Evolutionary conservation across 2,329 filamentous ascomycete species (phyloP), one percentile per base, ranked within the genome.

Genomic region (Colletotrichum lini): DNA sequence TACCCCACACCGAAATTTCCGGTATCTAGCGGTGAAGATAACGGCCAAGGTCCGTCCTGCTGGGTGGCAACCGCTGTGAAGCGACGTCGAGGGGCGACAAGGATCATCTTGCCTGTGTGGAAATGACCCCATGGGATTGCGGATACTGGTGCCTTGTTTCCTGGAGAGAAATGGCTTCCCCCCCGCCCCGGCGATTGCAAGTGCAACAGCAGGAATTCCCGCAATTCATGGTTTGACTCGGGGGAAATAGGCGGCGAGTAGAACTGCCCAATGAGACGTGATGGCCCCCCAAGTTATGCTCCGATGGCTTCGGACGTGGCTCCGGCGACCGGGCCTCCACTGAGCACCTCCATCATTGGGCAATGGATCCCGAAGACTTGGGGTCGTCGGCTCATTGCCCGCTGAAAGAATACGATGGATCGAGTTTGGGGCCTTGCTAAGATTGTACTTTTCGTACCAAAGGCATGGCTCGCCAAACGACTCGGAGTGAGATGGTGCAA

Each of bases 1-100:
- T 58, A 54, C 65, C 65, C 65, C 65, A 69, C 65, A 71, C 65
- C 58, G 65, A 68, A 68, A 68, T 59, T 59, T 69, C 69, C 69
- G 65, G 52, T 71, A 71, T 69, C 52, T 69, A 50, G 58, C 65
- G 65, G 65, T 54, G 30, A 59, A 69, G 69, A 71, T 64, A 71
- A 58, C 38, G 21, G 56, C 26, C 52, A 63, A 57, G 64, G 45
- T 30, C 38, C 64, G 45, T 23, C 47, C 40, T 10, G 21, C 45
- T 61, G 35, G 44, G 45, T 26, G 38, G 60, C 49, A 45, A 59
- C 67, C 45, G 52, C 9, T 13, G 45, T 53, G 26, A 63, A 68
- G 49, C 50, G 23, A 50, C 42, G 16, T 23, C 26, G 26, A 53
- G 30, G 5, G 21, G 38, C 47, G 47, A 64, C 69, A 71, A 53